These are phyloP conservation scores for Candida krabiensis DNA, from an alignment of 805 yeast genomes.

Conservation along the genomic window DNA sequence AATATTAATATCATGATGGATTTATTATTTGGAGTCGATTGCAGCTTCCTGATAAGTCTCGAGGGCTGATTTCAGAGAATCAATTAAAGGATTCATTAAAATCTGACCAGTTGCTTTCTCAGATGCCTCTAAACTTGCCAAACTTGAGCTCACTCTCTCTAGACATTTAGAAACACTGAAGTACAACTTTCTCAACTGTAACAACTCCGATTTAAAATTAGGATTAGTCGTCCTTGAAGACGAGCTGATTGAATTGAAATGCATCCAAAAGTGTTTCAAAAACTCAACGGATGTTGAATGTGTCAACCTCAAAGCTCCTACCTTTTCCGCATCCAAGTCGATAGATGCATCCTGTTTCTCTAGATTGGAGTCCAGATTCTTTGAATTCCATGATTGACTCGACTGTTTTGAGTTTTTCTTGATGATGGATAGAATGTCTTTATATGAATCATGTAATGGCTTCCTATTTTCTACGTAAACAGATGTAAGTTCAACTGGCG, in stretches of 20 bases:
- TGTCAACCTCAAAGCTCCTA: constrained; percentile 54
- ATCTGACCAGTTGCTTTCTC: constrained; percentile 16
- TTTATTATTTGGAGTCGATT: constrained; percentile 18
- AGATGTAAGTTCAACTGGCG: constrained; percentile 24
- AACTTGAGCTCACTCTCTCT: constrained; percentile 39
- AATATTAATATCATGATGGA: not conserved
- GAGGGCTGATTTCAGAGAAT: constrained; percentile 48
- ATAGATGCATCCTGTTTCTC: constrained; percentile 32
- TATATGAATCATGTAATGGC: constrained; percentile 42
- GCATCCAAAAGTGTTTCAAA: constrained; percentile 71
- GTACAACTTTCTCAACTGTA: constrained; percentile 44
- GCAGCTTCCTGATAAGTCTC: constrained; percentile 44
- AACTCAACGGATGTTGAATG: constrained; percentile 78
- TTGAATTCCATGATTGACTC: constrained; percentile 42
- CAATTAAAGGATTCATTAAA: constrained; percentile 43
- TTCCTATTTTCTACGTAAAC: constrained; percentile 28
- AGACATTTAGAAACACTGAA: constrained; percentile 49
- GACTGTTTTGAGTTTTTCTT: constrained; percentile 55
- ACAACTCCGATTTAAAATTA: constrained; percentile 31
- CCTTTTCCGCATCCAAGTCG: constrained; percentile 23
- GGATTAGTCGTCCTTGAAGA: constrained; percentile 30
- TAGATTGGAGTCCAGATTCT: constrained; percentile 18
- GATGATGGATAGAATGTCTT: constrained; percentile 47
- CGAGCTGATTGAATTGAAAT: constrained; percentile 42
- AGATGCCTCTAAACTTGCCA: constrained; percentile 15